A percentile compares a stretch with the other conserved stretches of the same genome.
These are phyloP conservation scores for Colletotrichum lupini DNA, from an alignment of 2,329 filamentous ascomycete species.

Conservation along the genomic window DNA sequence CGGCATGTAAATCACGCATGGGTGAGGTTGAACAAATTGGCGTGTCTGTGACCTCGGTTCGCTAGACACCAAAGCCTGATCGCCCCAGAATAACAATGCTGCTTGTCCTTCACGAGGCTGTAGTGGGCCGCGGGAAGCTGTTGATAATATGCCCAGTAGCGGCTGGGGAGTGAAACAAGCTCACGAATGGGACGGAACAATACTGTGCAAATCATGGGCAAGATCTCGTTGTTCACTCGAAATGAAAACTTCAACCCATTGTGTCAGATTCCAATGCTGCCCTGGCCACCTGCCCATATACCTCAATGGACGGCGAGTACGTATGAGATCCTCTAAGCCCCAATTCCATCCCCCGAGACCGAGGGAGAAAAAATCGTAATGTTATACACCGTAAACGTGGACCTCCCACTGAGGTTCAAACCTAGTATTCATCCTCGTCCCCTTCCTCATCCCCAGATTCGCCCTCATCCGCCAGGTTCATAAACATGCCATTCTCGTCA, in stretches of 20 bases:
- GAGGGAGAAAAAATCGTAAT: neutral
- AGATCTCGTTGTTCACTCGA: neutral
- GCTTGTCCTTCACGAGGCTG: too few relatives aligned
- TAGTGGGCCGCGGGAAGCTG: too few relatives aligned
- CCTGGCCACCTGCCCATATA: neutral
- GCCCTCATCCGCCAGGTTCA: conserved; percentile 47
- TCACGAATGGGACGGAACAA: neutral
- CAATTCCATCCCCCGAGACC: neutral
- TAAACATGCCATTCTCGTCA: conserved; percentile 40
- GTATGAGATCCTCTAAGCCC: neutral
- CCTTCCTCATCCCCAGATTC: conserved; percentile 12
- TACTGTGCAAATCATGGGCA: neutral
- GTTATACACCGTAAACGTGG: neutral
- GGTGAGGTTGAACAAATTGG: too few relatives aligned
- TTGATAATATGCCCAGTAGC: too few relatives aligned
- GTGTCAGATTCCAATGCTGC: neutral
- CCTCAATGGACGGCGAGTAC: too few relatives aligned
- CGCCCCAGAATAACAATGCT: too few relatives aligned
- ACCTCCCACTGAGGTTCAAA: neutral
- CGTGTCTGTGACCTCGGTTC: too few relatives aligned
- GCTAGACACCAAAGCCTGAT: too few relatives aligned
- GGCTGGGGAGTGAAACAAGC: too few relatives aligned
- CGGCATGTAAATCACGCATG: too few relatives aligned
- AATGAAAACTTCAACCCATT: neutral
- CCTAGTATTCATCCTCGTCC: conserved; percentile 19